Conservation (phyloP, 805 yeast genomes). For the Scheffersomyces amazonensis region DNA sequence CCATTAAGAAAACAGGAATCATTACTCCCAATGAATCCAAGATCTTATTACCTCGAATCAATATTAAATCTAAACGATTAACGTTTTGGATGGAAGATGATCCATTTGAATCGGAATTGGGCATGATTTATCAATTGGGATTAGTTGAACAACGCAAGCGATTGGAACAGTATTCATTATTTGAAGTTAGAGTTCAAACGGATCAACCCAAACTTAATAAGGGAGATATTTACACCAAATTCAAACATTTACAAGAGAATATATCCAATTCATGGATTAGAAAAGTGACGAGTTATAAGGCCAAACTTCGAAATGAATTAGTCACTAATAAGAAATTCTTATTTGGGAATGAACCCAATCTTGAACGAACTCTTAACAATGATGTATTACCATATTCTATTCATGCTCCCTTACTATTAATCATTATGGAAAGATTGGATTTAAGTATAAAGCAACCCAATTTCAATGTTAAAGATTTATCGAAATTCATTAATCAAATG, state of each 20-base stretch:
- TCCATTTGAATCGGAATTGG: conserved; percentile 39
- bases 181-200: conserved; percentile 12
- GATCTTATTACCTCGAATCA: conserved; percentile 24
- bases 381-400: conserved; percentile 27
- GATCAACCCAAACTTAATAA: not conserved
- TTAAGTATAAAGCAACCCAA: conserved; percentile 22
- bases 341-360: conserved; percentile 32
- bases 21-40: conserved; percentile 30
- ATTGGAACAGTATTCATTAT: conserved; percentile 24
- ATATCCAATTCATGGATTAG: conserved; percentile 70
- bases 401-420: conserved; percentile 33
- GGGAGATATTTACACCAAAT: conserved; percentile 8
- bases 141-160: conserved; percentile 38
- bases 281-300: conserved; percentile 50
- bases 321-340: conserved; percentile 31
- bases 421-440: conserved; percentile 25
- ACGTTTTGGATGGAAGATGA: conserved; percentile 41
- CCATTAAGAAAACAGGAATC: conserved; percentile 4
- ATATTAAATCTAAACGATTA: conserved; percentile 21
- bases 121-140: conserved; percentile 42
- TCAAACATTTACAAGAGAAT: conserved; percentile 36
- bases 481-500: conserved; percentile 60
- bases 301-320: conserved; percentile 33
- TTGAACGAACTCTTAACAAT: conserved; percentile 14
- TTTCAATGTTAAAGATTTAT: conserved; percentile 37